Conservation (phyloP, 768 basidiomycete species). For the Podaxis carcinomalis region DNA sequence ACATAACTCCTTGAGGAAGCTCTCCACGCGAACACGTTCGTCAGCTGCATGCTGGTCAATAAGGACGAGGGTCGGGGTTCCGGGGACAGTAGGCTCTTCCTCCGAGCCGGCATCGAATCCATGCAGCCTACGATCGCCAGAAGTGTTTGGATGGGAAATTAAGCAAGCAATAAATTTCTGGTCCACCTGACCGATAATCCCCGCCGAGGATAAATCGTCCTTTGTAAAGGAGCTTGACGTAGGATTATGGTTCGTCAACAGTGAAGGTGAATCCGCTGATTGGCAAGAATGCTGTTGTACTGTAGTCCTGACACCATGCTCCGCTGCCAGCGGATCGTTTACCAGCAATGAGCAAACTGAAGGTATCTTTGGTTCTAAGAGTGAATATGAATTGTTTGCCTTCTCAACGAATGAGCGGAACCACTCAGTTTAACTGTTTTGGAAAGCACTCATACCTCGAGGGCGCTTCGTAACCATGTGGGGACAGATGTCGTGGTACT, state of each 20-base stretch:
- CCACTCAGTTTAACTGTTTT: not conserved
- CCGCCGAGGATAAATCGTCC: conserved; percentile 50
- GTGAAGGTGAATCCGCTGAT: conserved; percentile 10
- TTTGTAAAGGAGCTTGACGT: conserved; percentile 21
- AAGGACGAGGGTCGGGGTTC: conserved; percentile 51
- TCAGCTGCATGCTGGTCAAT: conserved; percentile 99
- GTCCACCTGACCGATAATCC: conserved; percentile 82
- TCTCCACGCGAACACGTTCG: conserved; percentile 89
- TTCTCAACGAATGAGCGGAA: not conserved
- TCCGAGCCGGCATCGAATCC: conserved; percentile 3
- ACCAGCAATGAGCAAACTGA: not conserved
- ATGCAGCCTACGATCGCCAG: conserved; percentile 5
- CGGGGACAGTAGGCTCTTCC: conserved; percentile 3
- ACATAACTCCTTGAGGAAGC: conserved; percentile 72
- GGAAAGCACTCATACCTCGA: not conserved
- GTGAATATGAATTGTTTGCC: conserved; percentile 8
- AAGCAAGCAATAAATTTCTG: conserved; percentile 85
- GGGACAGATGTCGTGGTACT: not conserved
- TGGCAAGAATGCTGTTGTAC: conserved; percentile 1
- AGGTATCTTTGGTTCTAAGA: conserved; percentile 2
- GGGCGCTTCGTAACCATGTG: conserved; percentile 7
- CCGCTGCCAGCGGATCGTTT: not conserved
- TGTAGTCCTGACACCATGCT: not conserved
- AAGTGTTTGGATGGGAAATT: conserved; percentile 21
- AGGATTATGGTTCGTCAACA: conserved; percentile 13